Percentiles rank a stretch among this genome's conserved stretches.
phyloP scores from a whole-genome alignment of 2,329 filamentous ascomycete genomes.

The Ceratocystis harringtonii region DNA sequence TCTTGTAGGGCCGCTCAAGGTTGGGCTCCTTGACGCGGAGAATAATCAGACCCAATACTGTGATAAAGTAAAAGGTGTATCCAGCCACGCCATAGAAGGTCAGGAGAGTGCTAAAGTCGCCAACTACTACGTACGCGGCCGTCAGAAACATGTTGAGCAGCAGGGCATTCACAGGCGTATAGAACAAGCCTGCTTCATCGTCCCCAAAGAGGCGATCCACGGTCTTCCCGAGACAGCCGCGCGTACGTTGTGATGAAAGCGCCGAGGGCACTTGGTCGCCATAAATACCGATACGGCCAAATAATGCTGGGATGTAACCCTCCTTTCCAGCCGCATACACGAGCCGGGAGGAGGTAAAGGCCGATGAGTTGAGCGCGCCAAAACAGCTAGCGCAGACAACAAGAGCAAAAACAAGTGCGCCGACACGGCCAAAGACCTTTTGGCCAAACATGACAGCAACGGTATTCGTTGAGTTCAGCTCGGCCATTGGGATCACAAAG shows the following conservation, averaged over 20 bases:
- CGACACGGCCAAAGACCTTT: conserved; percentile 74
- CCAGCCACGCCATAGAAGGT: conserved; percentile 97
- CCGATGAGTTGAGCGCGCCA: conserved; percentile 83
- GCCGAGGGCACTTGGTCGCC: conserved; percentile 25
- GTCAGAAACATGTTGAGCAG: conserved; percentile 65
- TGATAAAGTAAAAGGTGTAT: conserved; percentile 94
- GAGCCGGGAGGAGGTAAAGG: conserved; percentile 81
- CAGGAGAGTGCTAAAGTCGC: conserved; percentile 80
- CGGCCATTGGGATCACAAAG: conserved; percentile 67
- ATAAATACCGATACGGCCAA: conserved; percentile 66
- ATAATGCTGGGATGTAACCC: conserved; percentile 73
- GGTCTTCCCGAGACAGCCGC: conserved; percentile 42
- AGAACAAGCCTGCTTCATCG: conserved; percentile 66
- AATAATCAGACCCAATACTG: conserved; percentile 83
- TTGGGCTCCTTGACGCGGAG: conserved; percentile 74
- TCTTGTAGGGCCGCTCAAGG: conserved; percentile 80
- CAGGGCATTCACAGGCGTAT: conserved; percentile 88
- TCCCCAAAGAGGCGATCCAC: conserved; percentile 56
- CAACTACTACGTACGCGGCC: conserved; percentile 61
- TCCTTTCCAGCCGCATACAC: conserved; percentile 93
- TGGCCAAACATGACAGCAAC: conserved; percentile 89
- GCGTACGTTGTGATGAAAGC: conserved; percentile 30
- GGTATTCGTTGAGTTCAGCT: conserved; percentile 79
- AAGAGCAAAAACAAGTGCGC: conserved; percentile 70
- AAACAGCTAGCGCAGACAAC: conserved; percentile 87